Evolutionary conservation across 2,329 filamentous ascomycete species (phyloP).

Genomic region (Stagonosporopsis vannaccii): DNA sequence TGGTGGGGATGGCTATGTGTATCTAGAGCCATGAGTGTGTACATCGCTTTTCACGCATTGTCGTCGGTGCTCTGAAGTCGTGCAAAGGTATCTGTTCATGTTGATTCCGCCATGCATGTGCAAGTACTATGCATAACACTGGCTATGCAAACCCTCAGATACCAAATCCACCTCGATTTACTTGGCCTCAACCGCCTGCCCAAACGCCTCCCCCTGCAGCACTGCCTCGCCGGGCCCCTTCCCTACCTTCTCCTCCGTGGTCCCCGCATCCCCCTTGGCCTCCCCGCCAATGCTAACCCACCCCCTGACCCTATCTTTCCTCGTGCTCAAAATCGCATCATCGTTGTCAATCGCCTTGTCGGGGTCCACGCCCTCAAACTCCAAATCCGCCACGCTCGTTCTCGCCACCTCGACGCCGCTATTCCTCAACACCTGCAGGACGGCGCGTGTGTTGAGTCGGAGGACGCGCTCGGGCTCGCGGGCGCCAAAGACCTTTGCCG

Average conservation of each 20-base stretch:
- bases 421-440: conserved; percentile 74
- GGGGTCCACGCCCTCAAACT: conserved; percentile 40
- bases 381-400: conserved; percentile 51
- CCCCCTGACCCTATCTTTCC: conserved; percentile 39
- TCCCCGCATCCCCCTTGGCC: conserved; percentile 10
- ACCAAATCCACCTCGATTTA: not conserved
- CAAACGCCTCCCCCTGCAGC: conserved; percentile 47
- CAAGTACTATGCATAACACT: not conserved
- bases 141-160: not conserved
- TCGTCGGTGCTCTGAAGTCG: no score
- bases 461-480: conserved; percentile 80
- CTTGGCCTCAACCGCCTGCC: conserved; percentile 36
- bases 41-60: not conserved
- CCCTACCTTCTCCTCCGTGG: conserved; percentile 14
- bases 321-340: conserved; percentile 44
- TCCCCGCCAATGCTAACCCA: conserved; percentile 42
- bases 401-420: conserved; percentile 51
- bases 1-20: not conserved
- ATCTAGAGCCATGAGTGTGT: not conserved
- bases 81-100: not conserved
- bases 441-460: conserved; percentile 80
- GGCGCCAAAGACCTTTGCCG: conserved; percentile 58
- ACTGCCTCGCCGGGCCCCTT: conserved; percentile 37
- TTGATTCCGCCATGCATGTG: not conserved
- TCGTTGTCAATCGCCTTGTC: conserved; percentile 21